A percentile compares a stretch with the other conserved stretches of the same genome.
Conservation (phyloP, 306 rosid genomes). For the Pyrus communis region DNA sequence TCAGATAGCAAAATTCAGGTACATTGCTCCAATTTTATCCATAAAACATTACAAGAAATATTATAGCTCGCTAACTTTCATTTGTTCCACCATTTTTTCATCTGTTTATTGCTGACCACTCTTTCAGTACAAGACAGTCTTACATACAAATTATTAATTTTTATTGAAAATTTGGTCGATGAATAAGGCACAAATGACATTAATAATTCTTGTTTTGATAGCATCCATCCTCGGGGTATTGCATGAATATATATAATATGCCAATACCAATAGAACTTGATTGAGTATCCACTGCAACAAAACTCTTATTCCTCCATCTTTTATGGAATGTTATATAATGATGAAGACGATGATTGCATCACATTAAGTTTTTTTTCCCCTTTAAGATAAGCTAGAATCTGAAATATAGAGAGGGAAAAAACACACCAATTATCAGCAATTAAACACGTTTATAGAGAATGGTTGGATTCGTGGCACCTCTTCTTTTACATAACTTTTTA, state of each 20-base stretch:
- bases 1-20: no score
- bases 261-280: neutral
- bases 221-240: neutral
- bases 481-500: no score
- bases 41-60: no score
- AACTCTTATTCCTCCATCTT: neutral
- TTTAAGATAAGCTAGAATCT: conserved; percentile 16
- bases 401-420: neutral
- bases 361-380: neutral
- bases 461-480: no score
- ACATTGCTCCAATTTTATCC: no score
- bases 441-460: neutral
- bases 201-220: neutral
- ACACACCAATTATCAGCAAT: neutral
- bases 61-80: no score
- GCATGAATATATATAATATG: neutral
- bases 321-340: neutral
- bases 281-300: neutral
- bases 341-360: conserved; percentile 15
- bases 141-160: no score
- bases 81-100: no score
- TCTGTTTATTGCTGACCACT: no score
- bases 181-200: no score
- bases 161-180: no score
- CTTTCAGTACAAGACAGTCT: no score